phyloP scores from a whole-genome alignment of 805 yeast genomes.

The Starmerella asiatica region DNA sequence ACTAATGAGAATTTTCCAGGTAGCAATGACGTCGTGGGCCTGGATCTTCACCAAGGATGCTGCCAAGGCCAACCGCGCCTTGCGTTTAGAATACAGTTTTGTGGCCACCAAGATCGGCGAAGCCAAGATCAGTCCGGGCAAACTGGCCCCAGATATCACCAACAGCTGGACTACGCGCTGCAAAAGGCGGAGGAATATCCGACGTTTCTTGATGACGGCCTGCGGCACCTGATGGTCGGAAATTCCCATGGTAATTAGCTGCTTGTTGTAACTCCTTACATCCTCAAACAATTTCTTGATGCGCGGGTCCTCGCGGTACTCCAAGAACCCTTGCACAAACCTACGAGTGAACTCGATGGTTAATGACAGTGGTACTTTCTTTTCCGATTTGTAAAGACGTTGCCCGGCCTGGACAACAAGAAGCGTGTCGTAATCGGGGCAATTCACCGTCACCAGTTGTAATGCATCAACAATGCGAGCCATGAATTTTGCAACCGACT shows the following conservation, averaged over 20 bases:
- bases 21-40: slow-evolving; percentile 89
- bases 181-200: slow-evolving; percentile 35
- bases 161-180: slow-evolving; percentile 39
- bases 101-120: slow-evolving; percentile 78
- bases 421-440: slow-evolving; percentile 78
- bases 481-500: slow-evolving; percentile 58
- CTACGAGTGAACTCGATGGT: slow-evolving; percentile 86
- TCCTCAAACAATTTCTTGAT: slow-evolving; percentile 46
- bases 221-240: slow-evolving; percentile 63
- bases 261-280: slow-evolving; percentile 57
- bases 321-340: slow-evolving; percentile 66
- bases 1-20: slow-evolving; percentile 88
- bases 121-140: slow-evolving; percentile 81
- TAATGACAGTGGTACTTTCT: slow-evolving; percentile 62
- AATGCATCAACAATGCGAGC: slow-evolving; percentile 60
- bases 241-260: slow-evolving; percentile 48
- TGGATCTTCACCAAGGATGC: slow-evolving; percentile 78
- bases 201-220: slow-evolving; percentile 37
- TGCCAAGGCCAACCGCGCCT: slow-evolving; percentile 68
- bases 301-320: slow-evolving; percentile 56
- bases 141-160: slow-evolving; percentile 40
- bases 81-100: slow-evolving; percentile 54
- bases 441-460: slow-evolving; percentile 72
- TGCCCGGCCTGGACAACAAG: slow-evolving; percentile 87
- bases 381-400: slow-evolving; percentile 63